Evolutionary conservation across 129 eudicot genomes (phyloP).

Genomic region (Solidago caesia): DNA sequence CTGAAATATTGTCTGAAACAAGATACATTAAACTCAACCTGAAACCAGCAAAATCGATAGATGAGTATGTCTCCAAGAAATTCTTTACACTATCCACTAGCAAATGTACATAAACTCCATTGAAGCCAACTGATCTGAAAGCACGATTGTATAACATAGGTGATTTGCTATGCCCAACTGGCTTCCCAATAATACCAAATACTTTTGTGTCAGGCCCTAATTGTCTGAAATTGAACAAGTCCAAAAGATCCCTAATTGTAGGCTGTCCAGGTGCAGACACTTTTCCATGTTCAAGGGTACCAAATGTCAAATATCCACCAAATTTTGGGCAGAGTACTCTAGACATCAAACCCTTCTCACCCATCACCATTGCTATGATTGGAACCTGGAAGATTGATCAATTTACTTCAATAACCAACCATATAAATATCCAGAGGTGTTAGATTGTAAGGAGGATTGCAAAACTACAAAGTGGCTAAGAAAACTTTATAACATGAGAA

Average conservation of each 20-base stretch:
- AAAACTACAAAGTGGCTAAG: too few species aligned
- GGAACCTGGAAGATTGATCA: slow-evolving; percentile 62
- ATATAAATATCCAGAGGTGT: not conserved
- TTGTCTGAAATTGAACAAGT: slow-evolving; percentile 78
- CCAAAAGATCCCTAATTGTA: slow-evolving; percentile 67
- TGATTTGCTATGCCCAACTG: slow-evolving; percentile 93
- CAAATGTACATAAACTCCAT: slow-evolving; percentile 80
- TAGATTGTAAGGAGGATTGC: too few species aligned
- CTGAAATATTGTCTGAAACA: not conserved
- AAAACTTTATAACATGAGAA: too few species aligned
- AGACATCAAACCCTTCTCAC: slow-evolving; percentile 88
- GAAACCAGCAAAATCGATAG: slow-evolving; percentile 87
- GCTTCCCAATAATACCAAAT: slow-evolving; percentile 87
- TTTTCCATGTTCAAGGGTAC: slow-evolving; percentile 67
- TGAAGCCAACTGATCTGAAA: slow-evolving; percentile 71
- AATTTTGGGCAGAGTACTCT: slow-evolving; percentile 86
- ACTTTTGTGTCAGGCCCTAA: slow-evolving; percentile 82
- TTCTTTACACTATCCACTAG: slow-evolving; percentile 74
- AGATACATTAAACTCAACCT: slow-evolving; percentile 45
- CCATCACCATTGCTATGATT: slow-evolving; percentile 96
- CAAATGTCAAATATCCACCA: slow-evolving; percentile 96
- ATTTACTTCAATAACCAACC: not conserved
- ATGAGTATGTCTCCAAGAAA: slow-evolving; percentile 74
- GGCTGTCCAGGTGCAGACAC: slow-evolving; percentile 99
- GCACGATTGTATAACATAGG: slow-evolving; percentile 76